Base-by-base conservation (phyloP, 495 filamentous ascomycete species). In the Daldinia vernicosa region DNA sequence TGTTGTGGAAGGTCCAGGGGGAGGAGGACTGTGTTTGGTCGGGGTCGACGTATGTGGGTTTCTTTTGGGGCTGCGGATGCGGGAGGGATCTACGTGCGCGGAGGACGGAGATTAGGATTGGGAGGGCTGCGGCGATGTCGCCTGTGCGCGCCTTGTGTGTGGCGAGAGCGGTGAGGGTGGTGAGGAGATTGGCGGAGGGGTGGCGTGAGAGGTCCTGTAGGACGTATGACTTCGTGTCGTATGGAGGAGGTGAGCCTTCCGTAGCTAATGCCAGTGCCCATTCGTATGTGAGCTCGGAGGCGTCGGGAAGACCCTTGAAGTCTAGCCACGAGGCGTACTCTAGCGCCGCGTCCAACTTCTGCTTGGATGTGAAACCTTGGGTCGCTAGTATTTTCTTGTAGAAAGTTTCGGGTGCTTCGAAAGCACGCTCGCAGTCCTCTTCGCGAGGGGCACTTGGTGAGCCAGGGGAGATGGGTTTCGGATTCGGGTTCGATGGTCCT, bases 61-160 rank as follows among this genome's bases (percentile, higher is more conserved):
- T 45, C 12, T 9, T 39, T 51, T 14, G 19, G 66, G 28, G 15
- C 32, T 40, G 54, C 51, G 74, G 56, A 17, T 63, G 67, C 9
- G 83, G 79, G 1, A 87, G 80, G 26, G 75, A 80, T 24, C 80
- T 77, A 26, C 93, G 86, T 7, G 92, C 91, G 68, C 92, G 89
- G 6, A 99, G 85, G 45, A 97, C 83, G 12, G 93, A 95, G 54
- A 95, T 87, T 73, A 95, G 90, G 50, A 97, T 91, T n/a, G 94
- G 91, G 2, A 99, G 84, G 12, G 95, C 92, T 4, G 79, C 76
- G 24, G 84, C 75, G 32, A 91, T 70, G 66, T 93, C 83, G 27
- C 84, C 88, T 61, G 82, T 85, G 11, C 86, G 84, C 26, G 95
- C 95, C 57, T 90, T 85, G 80, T 94, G 90, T 19, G 91, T 88